These are phyloP conservation scores for Venturia carpophila DNA, from an alignment of 2,329 filamentous ascomycete genomes.

Conservation along the genomic window DNA sequence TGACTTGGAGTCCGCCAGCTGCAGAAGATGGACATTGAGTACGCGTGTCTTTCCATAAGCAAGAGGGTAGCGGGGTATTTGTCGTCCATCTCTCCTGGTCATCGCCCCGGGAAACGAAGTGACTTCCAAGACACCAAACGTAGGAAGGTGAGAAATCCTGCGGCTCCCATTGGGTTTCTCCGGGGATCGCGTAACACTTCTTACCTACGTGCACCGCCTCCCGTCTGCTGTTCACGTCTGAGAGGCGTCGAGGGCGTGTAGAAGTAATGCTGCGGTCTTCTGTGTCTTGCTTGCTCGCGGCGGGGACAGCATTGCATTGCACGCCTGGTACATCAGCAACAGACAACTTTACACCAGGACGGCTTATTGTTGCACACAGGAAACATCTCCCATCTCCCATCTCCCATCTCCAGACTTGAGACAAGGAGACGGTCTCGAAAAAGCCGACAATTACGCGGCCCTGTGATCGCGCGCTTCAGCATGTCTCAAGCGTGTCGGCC, in stretches of 20 bases:
- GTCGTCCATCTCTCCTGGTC: neutral
- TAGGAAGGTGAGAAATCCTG: neutral
- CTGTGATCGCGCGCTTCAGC: constrained; percentile 4
- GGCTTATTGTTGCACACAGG: neutral
- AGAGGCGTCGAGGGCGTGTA: neutral
- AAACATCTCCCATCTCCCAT: neutral
- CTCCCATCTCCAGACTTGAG: neutral
- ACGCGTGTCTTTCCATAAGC: neutral
- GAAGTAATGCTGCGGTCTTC: neutral
- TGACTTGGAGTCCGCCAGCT: neutral
- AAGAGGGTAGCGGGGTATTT: neutral
- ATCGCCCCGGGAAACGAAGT: neutral
- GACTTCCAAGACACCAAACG: constrained; percentile 6
- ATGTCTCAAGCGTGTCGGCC: constrained; percentile 8
- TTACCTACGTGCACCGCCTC: neutral
- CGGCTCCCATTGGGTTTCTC: neutral
- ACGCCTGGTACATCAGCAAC: neutral
- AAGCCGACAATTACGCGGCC: neutral
- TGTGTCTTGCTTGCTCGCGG: neutral
- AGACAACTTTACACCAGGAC: neutral
- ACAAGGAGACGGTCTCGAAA: neutral
- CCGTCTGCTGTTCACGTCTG: neutral
- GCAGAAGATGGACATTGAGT: neutral
- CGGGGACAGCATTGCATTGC: neutral
- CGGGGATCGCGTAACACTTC: neutral